Conservation (phyloP, 768 basidiomycete genomes). For the Termitomyces sp. region DNA sequence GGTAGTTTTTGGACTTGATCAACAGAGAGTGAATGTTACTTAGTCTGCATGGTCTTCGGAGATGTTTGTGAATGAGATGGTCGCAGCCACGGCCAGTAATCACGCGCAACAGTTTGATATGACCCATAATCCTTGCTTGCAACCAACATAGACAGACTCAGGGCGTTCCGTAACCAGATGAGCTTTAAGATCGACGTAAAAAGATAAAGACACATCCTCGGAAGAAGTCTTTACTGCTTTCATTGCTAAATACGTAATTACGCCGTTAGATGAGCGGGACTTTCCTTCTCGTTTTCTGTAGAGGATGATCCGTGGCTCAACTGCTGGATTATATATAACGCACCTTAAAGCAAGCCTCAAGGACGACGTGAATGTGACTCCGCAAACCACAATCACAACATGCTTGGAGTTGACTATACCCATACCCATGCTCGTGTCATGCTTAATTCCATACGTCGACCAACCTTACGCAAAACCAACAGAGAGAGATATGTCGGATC, state of each 20-base stretch:
- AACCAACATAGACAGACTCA: too few relatives aligned
- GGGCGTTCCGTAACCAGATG: not conserved
- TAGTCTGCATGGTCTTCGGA: not conserved
- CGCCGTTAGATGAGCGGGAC: not conserved
- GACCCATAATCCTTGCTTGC: not conserved
- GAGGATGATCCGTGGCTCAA: not conserved
- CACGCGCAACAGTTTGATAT: not conserved
- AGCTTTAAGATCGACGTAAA: not conserved
- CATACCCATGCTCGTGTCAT: conserved; percentile 17
- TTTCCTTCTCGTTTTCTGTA: not conserved
- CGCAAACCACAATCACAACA: not conserved
- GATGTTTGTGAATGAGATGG: not conserved
- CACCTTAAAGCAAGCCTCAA: not conserved
- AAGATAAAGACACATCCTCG: not conserved
- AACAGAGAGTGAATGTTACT: not conserved
- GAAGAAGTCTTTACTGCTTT: not conserved
- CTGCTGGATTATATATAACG: not conserved
- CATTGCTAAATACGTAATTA: not conserved
- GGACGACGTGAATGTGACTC: not conserved
- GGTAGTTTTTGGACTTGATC: not conserved
- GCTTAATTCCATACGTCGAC: conserved; percentile 16
- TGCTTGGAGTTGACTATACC: conserved; percentile 17
- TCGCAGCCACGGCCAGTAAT: not conserved
- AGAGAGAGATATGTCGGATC: conserved; percentile 9
- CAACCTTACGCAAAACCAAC: conserved; percentile 1